Conservation (phyloP, 164 flowering plant genomes). For the Aristolochia fimbriata region DNA sequence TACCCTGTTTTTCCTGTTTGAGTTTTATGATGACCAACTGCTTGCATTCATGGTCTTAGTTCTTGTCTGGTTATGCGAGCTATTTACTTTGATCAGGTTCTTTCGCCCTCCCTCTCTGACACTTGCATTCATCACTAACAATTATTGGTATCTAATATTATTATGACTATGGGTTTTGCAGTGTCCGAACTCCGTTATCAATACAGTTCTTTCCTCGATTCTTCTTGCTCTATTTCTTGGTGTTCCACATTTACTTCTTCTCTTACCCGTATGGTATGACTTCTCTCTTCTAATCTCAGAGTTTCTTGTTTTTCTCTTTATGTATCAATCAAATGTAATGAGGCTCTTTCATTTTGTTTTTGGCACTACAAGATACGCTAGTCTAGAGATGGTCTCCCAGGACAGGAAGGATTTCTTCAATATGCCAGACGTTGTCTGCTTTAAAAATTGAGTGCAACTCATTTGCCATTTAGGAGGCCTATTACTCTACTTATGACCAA, state of each 20-base stretch:
- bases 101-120: constrained; percentile 5
- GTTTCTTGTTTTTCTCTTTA: neutral
- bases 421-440: too few relatives aligned
- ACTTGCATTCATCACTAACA: neutral
- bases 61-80: constrained; percentile 93
- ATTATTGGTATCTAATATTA: neutral
- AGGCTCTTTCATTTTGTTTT: neutral
- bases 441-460: too few relatives aligned
- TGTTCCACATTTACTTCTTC: constrained; percentile 95
- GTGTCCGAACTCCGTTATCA: constrained; percentile 95
- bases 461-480: too few relatives aligned
- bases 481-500: too few relatives aligned
- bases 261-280: constrained; percentile 89
- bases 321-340: neutral
- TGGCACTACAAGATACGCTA: neutral
- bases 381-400: too few relatives aligned
- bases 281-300: neutral
- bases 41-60: constrained; percentile 96
- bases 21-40: constrained; percentile 97
- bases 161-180: constrained; percentile 23
- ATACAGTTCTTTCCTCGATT: constrained; percentile 99
- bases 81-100: constrained; percentile 93
- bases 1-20: constrained; percentile 90
- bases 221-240: constrained; percentile 92
- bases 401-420: too few relatives aligned